A percentile compares a stretch with the other conserved stretches of the same genome.
These are phyloP conservation scores for Bullera alba DNA, from an alignment of 768 basidiomycete genomes.

Conservation along the genomic window DNA sequence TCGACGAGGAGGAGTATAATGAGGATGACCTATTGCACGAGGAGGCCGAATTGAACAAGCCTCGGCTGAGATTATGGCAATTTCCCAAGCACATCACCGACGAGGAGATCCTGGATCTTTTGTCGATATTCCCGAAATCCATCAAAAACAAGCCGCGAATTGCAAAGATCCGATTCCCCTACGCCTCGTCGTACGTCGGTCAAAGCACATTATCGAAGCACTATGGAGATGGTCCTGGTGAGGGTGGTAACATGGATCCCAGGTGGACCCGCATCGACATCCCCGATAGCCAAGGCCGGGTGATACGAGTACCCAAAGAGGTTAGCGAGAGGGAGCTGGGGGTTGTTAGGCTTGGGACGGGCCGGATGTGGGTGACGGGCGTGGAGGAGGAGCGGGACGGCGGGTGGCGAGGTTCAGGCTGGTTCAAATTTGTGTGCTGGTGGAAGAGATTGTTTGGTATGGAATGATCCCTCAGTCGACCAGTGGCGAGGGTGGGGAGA, in stretches of 20 bases:
- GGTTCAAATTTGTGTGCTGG: conserved; percentile 72
- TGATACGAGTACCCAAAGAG: too few species aligned
- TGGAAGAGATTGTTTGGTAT: conserved; percentile 67
- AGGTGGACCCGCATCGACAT: too few species aligned
- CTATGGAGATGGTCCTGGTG: too few species aligned
- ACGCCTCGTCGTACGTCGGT: conserved; percentile 31
- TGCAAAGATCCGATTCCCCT: conserved; percentile 53
- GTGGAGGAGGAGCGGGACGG: conserved; percentile 54
- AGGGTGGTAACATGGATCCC: neutral
- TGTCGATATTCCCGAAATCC: conserved; percentile 70
- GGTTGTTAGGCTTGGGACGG: conserved; percentile 70
- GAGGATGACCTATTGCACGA: conserved; percentile 47
- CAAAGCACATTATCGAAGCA: conserved; percentile 19
- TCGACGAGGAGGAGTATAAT: conserved; percentile 49
- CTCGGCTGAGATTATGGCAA: conserved; percentile 65
- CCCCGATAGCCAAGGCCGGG: too few species aligned
- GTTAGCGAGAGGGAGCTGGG: conserved; percentile 45
- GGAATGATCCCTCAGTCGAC: conserved; percentile 46
- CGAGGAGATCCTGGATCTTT: conserved; percentile 60
- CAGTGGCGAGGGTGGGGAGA: too few species aligned
- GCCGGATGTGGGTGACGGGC: conserved; percentile 73
- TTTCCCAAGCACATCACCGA: conserved; percentile 66
- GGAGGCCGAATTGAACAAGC: conserved; percentile 29
- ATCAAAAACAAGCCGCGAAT: conserved; percentile 45
- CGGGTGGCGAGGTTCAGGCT: conserved; percentile 71